These are phyloP conservation scores for Phyllosticta paracitricarpa DNA, from an alignment of 2,329 filamentous ascomycete species.

Conservation along the genomic window DNA sequence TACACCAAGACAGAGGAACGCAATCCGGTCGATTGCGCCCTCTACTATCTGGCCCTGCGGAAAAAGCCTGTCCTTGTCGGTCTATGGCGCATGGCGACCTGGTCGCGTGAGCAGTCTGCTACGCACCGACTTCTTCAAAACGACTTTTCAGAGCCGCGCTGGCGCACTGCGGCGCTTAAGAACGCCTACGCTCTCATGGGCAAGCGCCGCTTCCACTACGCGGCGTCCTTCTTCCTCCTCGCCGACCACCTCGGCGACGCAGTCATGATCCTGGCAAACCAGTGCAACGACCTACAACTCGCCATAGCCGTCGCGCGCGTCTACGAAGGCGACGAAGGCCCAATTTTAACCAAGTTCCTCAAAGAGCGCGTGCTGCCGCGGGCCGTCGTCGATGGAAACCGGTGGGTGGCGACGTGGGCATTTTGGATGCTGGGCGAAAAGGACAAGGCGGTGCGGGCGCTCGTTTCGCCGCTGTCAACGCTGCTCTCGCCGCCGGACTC, in stretches of 20 bases:
- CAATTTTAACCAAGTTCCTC: conserved; percentile 62
- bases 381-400: conserved; percentile 72
- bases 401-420: conserved; percentile 92
- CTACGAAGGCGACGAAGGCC: conserved; percentile 76
- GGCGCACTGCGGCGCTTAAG: conserved; percentile 83
- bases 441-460: conserved; percentile 72
- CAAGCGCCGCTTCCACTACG: conserved; percentile 85
- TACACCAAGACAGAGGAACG: conserved; percentile 82
- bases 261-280: conserved; percentile 74
- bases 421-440: conserved; percentile 82
- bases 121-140: conserved; percentile 78
- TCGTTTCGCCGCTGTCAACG: conserved; percentile 69
- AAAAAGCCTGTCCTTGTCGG: conserved; percentile 88
- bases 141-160: conserved; percentile 78
- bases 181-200: conserved; percentile 94
- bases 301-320: conserved; percentile 80
- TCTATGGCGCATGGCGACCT: conserved; percentile 87
- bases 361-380: conserved; percentile 68
- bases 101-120: conserved; percentile 74
- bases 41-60: conserved; percentile 81
- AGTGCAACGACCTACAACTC: conserved; percentile 80
- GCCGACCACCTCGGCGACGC: conserved; percentile 79
- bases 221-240: conserved; percentile 88
- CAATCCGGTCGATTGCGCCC: conserved; percentile 80
- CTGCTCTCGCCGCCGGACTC: conserved; percentile 60